phyloP scores from a whole-genome alignment of 1,139 yeast species.

The Nakaseomyces delphensis region DNA sequence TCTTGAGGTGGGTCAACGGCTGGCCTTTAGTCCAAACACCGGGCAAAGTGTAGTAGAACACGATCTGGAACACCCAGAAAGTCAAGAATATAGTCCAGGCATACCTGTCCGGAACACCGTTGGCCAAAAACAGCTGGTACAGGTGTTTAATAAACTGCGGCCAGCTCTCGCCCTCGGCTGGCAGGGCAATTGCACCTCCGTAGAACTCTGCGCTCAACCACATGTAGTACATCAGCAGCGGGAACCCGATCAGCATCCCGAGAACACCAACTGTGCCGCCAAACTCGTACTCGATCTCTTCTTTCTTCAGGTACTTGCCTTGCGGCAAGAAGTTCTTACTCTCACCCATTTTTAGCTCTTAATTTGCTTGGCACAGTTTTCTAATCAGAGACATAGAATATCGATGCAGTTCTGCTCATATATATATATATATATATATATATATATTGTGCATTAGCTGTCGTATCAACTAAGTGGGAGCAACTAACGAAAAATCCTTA shows the following conservation, averaged over 20 bases:
- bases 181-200: conserved; percentile 64
- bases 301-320: conserved; percentile 35
- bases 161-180: conserved; percentile 52
- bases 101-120: conserved; percentile 61
- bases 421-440: too few species aligned
- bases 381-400: too few species aligned
- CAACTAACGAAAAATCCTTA: too few species aligned
- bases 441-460: too few species aligned
- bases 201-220: conserved; percentile 85
- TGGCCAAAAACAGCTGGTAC: conserved; percentile 34
- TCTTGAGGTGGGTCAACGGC: conserved; percentile 72
- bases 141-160: conserved; percentile 43
- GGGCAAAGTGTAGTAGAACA: conserved; percentile 79
- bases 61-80: conserved; percentile 61
- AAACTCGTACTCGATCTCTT: conserved; percentile 64
- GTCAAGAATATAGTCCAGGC: conserved; percentile 65
- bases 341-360: neutral
- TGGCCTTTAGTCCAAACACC: conserved; percentile 95
- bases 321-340: conserved; percentile 26
- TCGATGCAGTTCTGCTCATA: too few species aligned
- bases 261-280: conserved; percentile 91
- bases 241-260: conserved; percentile 93
- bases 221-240: conserved; percentile 90
- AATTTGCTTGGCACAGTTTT: too few species aligned
- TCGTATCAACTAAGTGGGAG: too few species aligned